phyloP scores from a whole-genome alignment of 1,284 basidiomycete genomes.

The Agroathelia rolfsii region DNA sequence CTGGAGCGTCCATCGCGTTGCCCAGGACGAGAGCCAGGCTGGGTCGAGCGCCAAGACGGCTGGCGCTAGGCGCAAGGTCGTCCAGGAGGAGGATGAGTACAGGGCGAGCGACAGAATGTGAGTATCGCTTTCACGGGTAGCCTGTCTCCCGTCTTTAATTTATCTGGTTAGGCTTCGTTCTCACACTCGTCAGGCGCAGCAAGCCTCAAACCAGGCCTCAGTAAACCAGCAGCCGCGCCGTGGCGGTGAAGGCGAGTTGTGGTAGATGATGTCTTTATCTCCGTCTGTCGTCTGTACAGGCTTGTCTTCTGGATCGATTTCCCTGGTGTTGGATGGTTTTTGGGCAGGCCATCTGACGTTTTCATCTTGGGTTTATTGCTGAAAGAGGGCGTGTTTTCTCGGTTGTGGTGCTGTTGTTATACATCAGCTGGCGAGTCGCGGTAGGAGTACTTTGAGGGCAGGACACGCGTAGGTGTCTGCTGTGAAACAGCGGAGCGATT shows the following conservation, averaged over 20 bases:
- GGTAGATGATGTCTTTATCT: slow-evolving; percentile 43
- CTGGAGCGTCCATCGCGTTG: slow-evolving; percentile 84
- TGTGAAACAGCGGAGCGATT: no score
- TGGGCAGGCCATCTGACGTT: no score
- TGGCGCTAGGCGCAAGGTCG: slow-evolving; percentile 54
- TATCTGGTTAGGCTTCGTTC: slow-evolving; percentile 58
- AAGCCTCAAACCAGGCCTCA: slow-evolving; percentile 42
- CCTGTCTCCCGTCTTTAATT: no score
- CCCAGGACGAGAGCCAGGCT: slow-evolving; percentile 53
- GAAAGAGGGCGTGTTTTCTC: no score
- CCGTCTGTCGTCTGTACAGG: slow-evolving; percentile 26
- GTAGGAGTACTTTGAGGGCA: no score
- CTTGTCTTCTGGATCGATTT: no score
- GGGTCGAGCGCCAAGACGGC: slow-evolving; percentile 50
- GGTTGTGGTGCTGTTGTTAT: no score
- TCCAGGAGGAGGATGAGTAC: slow-evolving; percentile 70
- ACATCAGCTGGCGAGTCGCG: no score
- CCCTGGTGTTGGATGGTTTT: no score
- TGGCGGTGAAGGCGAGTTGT: slow-evolving; percentile 60
- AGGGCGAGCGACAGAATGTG: slow-evolving; percentile 73
- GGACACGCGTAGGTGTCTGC: no score
- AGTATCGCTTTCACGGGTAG: slow-evolving; percentile 26
- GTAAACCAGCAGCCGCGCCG: slow-evolving; percentile 50
- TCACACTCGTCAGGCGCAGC: slow-evolving; percentile 73
- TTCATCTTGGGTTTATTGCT: no score